Evolutionary conservation across 768 basidiomycete genomes (phyloP).

Genomic region (Termitomyces sp.): DNA sequence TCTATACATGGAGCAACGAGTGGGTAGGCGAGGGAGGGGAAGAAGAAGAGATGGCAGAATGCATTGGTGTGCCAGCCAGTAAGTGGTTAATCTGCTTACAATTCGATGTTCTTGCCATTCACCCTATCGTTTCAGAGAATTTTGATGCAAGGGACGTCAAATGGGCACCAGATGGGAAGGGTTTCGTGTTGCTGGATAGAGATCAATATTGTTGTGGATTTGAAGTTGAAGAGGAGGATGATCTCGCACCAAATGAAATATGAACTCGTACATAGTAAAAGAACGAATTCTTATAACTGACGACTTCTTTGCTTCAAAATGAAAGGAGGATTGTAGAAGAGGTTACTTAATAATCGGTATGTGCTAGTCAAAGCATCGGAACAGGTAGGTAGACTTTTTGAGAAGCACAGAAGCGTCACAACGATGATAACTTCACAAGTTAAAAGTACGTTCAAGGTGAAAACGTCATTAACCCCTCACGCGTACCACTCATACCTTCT

Average conservation of each 20-base stretch:
- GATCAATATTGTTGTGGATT: conserved; percentile 85
- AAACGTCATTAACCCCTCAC: neutral
- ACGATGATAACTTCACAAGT: too few species aligned
- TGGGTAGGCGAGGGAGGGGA: conserved; percentile 58
- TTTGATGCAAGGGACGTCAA: conserved; percentile 67
- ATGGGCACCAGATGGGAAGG: conserved; percentile 89
- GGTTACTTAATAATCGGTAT: too few species aligned
- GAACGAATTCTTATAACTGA: neutral
- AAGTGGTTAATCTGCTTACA: conserved; percentile 28
- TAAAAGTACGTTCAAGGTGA: neutral
- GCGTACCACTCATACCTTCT: too few species aligned
- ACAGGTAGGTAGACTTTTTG: neutral
- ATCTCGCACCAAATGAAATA: neutral
- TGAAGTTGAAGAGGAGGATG: conserved; percentile 56
- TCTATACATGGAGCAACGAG: conserved; percentile 84
- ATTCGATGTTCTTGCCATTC: conserved; percentile 11
- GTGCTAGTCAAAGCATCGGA: neutral
- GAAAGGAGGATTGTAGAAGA: neutral
- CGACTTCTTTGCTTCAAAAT: neutral
- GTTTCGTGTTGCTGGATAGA: conserved; percentile 69
- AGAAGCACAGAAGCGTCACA: neutral
- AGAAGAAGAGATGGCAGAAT: conserved; percentile 83
- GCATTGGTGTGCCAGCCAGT: conserved; percentile 87
- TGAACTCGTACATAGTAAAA: neutral
- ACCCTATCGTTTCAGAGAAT: conserved; percentile 40